Evolutionary conservation across 2,329 filamentous ascomycete species (phyloP), one percentile per base, ranked within the genome.

Genomic region (Ophiostoma novo-ulmi): DNA sequence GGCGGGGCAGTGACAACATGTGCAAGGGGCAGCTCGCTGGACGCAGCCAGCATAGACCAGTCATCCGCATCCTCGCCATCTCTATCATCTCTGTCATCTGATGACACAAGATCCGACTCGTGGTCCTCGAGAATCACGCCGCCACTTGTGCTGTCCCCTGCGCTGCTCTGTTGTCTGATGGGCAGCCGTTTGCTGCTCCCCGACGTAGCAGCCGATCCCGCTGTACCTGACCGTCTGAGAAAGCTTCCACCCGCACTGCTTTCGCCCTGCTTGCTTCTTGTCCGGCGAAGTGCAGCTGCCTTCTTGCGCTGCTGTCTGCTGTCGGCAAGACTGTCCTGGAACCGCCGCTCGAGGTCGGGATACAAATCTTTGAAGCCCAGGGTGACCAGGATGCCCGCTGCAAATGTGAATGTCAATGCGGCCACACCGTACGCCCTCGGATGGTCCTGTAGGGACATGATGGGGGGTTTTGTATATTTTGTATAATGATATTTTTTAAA

Each of bases 301-400:
- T 17, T 67, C 14, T 39, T 26, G n/a, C 66, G 58, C 52, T 70
- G 55, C 38, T 22, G 63, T 22, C 41, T 35, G 26, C 26, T 36
- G 63, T 66, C 70, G 64, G 20, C 69, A 68, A 64, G 44, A 73
- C 78, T 78, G 74, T 80, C 80, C 73, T 79, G 75, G 76, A 88
- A 91, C 26, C 87, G 85, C 31, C 83, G 80, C 78, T 93, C 89
- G 66, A 93, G 83, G 75, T 92, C 89, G 0, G 91, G 89, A 76
- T 93, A 94, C 52, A 94, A 79, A 77, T 94, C 91, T 79, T 93
- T 93, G 81, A 92, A 88, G 71, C 90, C 89, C 2, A 95, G 80
- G 0, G 92, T 93, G 70, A 94, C 79, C 69, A 93, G 81, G 69
- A 93, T 85, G 63, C 94, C 93, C 11, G 91, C 85, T n/a, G 89